Base-by-base conservation (phyloP, 352 stramenopile species). In the Peronospora farinosa region DNA sequence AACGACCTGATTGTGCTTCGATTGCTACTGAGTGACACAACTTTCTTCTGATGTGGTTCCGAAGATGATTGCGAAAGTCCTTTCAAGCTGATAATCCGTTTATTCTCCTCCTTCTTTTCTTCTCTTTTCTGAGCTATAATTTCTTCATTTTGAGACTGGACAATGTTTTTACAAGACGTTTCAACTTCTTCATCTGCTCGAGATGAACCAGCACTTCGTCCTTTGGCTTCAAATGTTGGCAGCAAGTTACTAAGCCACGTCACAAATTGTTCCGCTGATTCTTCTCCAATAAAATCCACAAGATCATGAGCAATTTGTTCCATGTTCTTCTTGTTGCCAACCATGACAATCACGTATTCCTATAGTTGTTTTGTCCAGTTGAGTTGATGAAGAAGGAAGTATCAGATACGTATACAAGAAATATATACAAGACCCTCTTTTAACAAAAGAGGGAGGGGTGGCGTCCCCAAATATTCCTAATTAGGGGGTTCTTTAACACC, bases 311-410 rank as follows among this genome's bases (percentile, higher is more conserved):
- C 69, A 60, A 92, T 89, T 65, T 90, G 78, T 51, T 65, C 69
- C 78, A 92, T 88, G 43, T 72, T 84, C 62, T 90, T 90, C 70
- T 88, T 87, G 70, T 90, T 92, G 65, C 72, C 66, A 51, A 92
- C 80, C 81, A 92, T 88, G 23, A 88, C 75, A 51, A 87, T 73
- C 41, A 92, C 78, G 58, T 88, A 92, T 68, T 92, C 78, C 79
- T 90, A 60, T 51, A 49, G 57, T 41, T 27, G 44, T 7, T n/a
- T 42, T 42, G 10, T 45, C 39, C 10, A 32, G 19, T 45, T 31
- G 23, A 45, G 39, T 45, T 12, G 15, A 37, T 23, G 45, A 25
- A 33, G 39, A 45, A 45, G 39, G 21, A 45, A 45, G 39, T 21
- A 45, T 21, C 30, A 50, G 43, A 46, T 39, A 30, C 12, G 8